Conservation (phyloP, 73 alveolate species). For the Loxodes magnus region DNA sequence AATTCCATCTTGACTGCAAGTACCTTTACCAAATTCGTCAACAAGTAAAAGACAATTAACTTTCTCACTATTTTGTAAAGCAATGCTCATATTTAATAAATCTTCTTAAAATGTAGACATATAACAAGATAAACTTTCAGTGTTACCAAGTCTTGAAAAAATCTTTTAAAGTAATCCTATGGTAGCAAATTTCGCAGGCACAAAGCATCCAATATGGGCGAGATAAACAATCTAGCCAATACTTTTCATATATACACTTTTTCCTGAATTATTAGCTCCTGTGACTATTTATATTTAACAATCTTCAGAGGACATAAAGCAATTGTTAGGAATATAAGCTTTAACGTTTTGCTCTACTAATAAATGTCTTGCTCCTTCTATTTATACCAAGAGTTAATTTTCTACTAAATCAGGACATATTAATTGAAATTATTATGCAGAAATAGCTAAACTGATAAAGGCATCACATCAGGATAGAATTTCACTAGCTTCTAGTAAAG, state of each 20-base stretch:
- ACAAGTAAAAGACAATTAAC: slow-evolving; percentile 36
- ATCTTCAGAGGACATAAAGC: slow-evolving; percentile 9
- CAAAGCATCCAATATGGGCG: slow-evolving; percentile 47
- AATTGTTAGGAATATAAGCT: background rate
- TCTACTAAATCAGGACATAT: background rate
- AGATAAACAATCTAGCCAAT: slow-evolving; percentile 50
- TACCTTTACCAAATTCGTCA: slow-evolving; percentile 65
- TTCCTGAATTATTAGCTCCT: slow-evolving; percentile 56
- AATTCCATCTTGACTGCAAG: slow-evolving; percentile 42
- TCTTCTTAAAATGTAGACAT: slow-evolving; percentile 42
- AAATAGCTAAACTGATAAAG: background rate
- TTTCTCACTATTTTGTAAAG: slow-evolving; percentile 24
- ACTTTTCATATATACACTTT: slow-evolving; percentile 38
- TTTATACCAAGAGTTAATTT: background rate
- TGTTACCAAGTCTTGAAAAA: slow-evolving; percentile 49
- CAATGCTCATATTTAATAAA: slow-evolving; percentile 36
- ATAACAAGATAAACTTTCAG: slow-evolving; percentile 31
- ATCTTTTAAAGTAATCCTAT: slow-evolving; percentile 45
- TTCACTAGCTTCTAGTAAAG: background rate
- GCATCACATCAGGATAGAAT: background rate
- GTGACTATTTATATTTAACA: slow-evolving; percentile 33
- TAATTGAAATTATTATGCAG: slow-evolving; percentile 1
- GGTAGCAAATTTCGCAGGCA: slow-evolving; percentile 51
- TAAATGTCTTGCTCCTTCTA: slow-evolving; percentile 4
- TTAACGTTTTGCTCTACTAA: slow-evolving; percentile 1